These are phyloP conservation scores for Schizochytrium sp. DNA, from an alignment of 108 stramenopile species.

Conservation along the genomic window DNA sequence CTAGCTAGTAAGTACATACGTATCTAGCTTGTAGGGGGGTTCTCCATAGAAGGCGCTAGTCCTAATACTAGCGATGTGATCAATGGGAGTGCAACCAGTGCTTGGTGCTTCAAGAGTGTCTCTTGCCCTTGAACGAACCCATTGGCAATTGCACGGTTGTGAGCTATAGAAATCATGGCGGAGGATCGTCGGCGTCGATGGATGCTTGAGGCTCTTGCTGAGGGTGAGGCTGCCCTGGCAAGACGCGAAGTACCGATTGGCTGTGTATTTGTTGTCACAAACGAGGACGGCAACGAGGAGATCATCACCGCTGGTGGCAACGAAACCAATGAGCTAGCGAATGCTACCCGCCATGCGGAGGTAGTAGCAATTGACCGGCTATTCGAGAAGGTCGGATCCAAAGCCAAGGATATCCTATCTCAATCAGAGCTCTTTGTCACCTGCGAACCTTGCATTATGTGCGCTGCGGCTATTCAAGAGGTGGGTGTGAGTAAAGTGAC, in stretches of 20 bases:
- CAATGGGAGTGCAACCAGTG: too few relatives aligned
- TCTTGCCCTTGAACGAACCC: too few relatives aligned
- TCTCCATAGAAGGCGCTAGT: too few relatives aligned
- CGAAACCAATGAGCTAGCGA: constrained; percentile 59
- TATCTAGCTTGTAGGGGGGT: too few relatives aligned
- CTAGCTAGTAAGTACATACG: too few relatives aligned
- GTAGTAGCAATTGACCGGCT: constrained; percentile 64
- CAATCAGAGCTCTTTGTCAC: constrained; percentile 65
- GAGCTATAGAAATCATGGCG: background rate
- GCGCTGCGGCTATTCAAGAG: constrained; percentile 66
- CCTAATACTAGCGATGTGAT: too few relatives aligned
- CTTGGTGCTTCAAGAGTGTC: too few relatives aligned
- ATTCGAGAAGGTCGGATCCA: background rate
- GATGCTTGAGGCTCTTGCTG: constrained; percentile 50
- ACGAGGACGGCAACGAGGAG: background rate
- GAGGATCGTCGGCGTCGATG: background rate
- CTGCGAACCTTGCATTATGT: constrained; percentile 75
- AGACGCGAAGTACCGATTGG: constrained; percentile 69
- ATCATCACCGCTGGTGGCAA: constrained; percentile 61
- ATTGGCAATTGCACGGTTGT: too few relatives aligned
- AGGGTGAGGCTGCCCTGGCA: constrained; percentile 57
- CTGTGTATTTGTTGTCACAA: constrained; percentile 62
- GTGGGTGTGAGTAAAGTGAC: constrained; percentile 51
- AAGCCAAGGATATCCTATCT: background rate
- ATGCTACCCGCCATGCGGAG: constrained; percentile 70